A percentile compares a stretch with the other conserved stretches of the same genome.
These are phyloP conservation scores for Prunus yedoensis DNA, from an alignment of 331 rosid species.

Conservation along the genomic window DNA sequence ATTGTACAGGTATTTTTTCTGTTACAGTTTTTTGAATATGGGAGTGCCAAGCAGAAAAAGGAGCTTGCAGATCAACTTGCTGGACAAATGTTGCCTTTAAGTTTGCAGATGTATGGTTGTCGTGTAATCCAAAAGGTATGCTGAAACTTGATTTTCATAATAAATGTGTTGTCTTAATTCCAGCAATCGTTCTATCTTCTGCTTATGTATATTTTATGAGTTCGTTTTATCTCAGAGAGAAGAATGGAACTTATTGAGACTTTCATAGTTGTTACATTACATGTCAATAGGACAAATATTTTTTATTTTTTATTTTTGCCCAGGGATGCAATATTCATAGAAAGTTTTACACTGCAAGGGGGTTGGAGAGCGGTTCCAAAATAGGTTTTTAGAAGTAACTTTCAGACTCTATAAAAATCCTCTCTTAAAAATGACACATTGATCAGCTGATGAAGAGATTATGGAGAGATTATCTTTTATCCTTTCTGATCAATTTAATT, in stretches of 20 bases:
- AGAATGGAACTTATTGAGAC: no score
- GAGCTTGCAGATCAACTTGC: constrained; percentile 67
- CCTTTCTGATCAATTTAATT: no score
- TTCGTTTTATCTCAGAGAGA: no score
- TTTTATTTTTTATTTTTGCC: background rate
- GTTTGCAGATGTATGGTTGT: constrained; percentile 90
- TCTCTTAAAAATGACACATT: background rate
- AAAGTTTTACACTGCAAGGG: background rate
- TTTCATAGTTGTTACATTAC: no score
- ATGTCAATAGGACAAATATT: no score
- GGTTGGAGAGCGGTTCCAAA: background rate
- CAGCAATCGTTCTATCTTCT: background rate
- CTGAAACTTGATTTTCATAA: background rate
- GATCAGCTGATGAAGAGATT: background rate
- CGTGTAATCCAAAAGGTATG: constrained; percentile 83
- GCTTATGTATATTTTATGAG: background rate
- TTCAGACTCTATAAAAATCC: no score
- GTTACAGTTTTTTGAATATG: constrained; percentile 69
- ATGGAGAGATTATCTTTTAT: background rate
- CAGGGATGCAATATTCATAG: background rate
- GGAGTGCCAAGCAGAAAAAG: constrained; percentile 77
- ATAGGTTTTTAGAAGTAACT: background rate
- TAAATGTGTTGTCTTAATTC: background rate
- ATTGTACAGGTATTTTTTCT: constrained; percentile 9
- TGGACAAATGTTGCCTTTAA: constrained; percentile 65